Evolutionary conservation across 305 asterid genomes (phyloP).

Genomic region (Lippia alba): DNA sequence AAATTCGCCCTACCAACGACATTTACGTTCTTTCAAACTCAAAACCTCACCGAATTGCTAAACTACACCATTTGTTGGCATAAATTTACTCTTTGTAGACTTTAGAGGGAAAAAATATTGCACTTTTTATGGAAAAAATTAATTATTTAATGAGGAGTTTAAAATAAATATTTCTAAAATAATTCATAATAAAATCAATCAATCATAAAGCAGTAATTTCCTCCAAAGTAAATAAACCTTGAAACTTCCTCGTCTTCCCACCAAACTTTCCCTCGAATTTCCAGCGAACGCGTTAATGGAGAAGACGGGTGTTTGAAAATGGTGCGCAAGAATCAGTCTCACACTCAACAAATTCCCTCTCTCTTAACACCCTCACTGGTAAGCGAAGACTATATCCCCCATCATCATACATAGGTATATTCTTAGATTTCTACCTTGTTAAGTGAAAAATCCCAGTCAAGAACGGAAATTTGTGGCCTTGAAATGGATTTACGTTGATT

Average conservation of each 20-base stretch:
- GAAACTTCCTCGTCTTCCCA: constrained; percentile 28
- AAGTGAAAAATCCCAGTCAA: not conserved
- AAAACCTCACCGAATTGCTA: no score
- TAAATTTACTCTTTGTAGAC: no score
- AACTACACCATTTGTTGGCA: no score
- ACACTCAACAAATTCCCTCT: not conserved
- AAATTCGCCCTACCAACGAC: no score
- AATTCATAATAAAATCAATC: not conserved
- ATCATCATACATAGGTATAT: not conserved
- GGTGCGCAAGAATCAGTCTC: constrained; percentile 1
- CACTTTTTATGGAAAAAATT: no score
- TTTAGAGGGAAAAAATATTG: no score
- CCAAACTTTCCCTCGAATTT: constrained; percentile 28
- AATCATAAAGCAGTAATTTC: constrained; percentile 20
- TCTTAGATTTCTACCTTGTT: no score
- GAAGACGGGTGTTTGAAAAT: not conserved
- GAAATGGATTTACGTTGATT: not conserved
- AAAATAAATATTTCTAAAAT: not conserved
- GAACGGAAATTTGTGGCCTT: not conserved
- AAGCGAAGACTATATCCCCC: constrained; percentile 6
- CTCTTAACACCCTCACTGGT: constrained; percentile 12
- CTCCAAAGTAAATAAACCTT: constrained; percentile 17
- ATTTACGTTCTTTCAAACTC: no score
- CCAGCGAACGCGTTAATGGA: constrained; percentile 22
- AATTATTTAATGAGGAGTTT: no score